Evolutionary conservation across 23 red algal genomes (phyloP).

Genomic region (Gracilaria vermiculophylla): DNA sequence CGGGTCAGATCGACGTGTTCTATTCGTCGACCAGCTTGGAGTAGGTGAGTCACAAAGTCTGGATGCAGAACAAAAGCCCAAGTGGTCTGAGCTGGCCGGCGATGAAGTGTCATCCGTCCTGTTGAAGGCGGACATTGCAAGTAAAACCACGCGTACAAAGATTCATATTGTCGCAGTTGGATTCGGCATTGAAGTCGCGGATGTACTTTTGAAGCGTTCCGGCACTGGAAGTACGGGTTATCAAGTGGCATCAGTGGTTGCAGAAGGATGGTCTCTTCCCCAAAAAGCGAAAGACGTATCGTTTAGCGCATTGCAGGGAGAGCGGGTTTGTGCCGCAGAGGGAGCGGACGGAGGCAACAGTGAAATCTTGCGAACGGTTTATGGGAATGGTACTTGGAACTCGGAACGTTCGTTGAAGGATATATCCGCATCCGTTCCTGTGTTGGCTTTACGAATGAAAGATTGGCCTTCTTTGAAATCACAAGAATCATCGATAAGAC

Average conservation of each 20-base stretch:
- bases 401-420: not conserved
- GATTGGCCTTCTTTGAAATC: not conserved
- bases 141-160: not conserved
- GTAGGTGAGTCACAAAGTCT: conserved; percentile 12
- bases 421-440: conserved; percentile 16
- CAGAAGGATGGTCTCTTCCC: conserved; percentile 31
- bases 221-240: not conserved
- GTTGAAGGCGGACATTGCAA: not conserved
- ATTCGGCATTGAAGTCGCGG: conserved; percentile 42
- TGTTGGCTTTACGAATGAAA: conserved; percentile 14
- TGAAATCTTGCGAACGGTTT: conserved; percentile 11
- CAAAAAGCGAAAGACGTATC: not conserved
- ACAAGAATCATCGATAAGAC: not conserved
- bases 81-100: not conserved
- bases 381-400: conserved; percentile 6
- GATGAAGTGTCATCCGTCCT: conserved; percentile 13
- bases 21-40: conserved; percentile 21
- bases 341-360: conserved; percentile 26
- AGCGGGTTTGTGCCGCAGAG: conserved; percentile 18
- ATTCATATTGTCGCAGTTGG: conserved; percentile 41
- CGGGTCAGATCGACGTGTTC: conserved; percentile 6
- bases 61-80: not conserved
- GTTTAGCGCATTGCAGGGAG: conserved; percentile 10
- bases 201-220: conserved; percentile 4
- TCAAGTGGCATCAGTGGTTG: conserved; percentile 27